phyloP scores from a whole-genome alignment of 768 basidiomycete species.

The Tulasnella sp. region DNA sequence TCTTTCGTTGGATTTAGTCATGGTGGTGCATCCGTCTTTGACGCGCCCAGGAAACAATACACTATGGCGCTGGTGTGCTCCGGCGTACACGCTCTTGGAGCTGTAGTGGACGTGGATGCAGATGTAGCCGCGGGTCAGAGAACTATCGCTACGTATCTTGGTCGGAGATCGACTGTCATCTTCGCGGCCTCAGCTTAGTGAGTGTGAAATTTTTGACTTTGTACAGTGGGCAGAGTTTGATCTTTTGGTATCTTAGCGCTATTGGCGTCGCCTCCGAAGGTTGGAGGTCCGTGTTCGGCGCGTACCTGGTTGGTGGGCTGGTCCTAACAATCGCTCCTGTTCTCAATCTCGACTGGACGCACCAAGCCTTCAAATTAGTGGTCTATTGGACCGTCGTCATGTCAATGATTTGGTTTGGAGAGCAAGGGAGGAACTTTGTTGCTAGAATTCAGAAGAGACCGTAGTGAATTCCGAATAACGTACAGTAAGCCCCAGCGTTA shows the following conservation, averaged over 20 bases:
- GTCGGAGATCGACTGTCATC: conserved; percentile 1
- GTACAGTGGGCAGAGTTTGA: neutral
- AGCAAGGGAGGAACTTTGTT: neutral
- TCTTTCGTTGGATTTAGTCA: conserved; percentile 18
- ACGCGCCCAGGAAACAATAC: conserved; percentile 11
- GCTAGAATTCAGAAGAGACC: neutral
- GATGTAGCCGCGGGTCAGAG: conserved; percentile 18
- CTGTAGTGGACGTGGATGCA: conserved; percentile 18
- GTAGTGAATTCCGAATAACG: no score
- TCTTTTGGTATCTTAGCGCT: conserved; percentile 4
- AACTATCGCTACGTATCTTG: conserved; percentile 18
- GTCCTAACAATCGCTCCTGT: conserved; percentile 13
- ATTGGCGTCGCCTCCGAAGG: neutral
- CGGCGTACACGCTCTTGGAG: conserved; percentile 20
- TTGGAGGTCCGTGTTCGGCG: conserved; percentile 5
- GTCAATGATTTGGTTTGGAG: conserved; percentile 18
- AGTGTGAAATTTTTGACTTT: neutral
- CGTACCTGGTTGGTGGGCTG: conserved; percentile 14
- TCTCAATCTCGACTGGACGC: conserved; percentile 14
- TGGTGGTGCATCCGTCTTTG: conserved; percentile 2
- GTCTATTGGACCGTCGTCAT: conserved; percentile 19
- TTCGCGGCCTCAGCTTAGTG: conserved; percentile 17
- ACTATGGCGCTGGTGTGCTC: conserved; percentile 17
- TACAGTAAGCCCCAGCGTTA: no score
- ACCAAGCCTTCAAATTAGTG: conserved; percentile 15